Evolutionary conservation across 306 rosid genomes (phyloP), one percentile per base, ranked within the genome.

Genomic region (Argentina anserina): DNA sequence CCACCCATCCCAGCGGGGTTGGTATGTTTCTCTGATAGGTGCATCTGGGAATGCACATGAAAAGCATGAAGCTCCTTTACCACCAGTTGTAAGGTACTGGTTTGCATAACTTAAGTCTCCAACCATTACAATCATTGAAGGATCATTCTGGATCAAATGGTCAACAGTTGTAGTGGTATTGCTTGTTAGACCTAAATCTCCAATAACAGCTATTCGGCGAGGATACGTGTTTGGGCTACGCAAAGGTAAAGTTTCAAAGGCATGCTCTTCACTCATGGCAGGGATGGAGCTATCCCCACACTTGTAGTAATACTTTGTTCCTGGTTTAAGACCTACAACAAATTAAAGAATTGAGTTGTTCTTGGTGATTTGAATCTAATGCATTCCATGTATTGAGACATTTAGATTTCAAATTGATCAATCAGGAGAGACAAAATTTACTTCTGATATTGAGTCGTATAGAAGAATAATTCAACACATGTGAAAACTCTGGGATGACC

Each of bases 1-100:
- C 98, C 98, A 90, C 3, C 88, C 98, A 73, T 93, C 98, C 97
- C 98, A 93, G 36, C 97, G 92, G n/a, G 98, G 97, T 76, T 93
- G 98, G 78, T 82, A 90, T 0, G 93, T 82, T 86, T 93, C 98
- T 76, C 98, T 86, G 21, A 89, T 87, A 8, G 98, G 97, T 29
- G 93, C 93, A 78, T 89, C 85, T 1, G 97, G 98, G 83, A 93
- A 93, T 68, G 90, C 80, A 72, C 98, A 86, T 28, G 92, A 82
- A 83, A 61, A 93, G 78, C 98, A 89, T 6, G 92, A n/a, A 77
- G 69, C 97, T 75, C 96, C 97, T 81, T 90, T 90, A 33, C 98
- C 97, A 58, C 98, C 98, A 0, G 93, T 93, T 12, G 97, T 93
- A 10, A 26, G 93, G 76, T 90, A 93, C 75, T 93, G 98, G 65